Percentiles rank a stretch among this genome's conserved stretches.
Evolutionary conservation across 441 rosid species (phyloP).

Genomic region (Pelargonium citronellum): DNA sequence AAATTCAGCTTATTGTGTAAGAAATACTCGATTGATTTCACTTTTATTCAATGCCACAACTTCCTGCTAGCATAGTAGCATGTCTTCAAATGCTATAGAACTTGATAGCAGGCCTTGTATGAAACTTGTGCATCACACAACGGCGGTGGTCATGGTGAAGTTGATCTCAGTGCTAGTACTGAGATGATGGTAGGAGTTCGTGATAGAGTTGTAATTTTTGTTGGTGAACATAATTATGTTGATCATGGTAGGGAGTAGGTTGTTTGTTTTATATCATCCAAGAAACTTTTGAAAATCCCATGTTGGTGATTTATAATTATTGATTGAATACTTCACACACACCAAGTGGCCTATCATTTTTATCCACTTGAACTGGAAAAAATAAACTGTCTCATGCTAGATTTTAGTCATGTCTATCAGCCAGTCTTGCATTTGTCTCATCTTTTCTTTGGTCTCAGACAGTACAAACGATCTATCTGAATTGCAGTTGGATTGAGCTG

Average conservation of each 20-base stretch:
- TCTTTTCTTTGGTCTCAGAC: neutral
- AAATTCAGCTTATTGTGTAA: neutral
- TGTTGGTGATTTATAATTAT: neutral
- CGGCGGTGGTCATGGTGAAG: neutral
- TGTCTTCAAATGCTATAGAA: neutral
- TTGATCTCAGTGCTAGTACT: neutral
- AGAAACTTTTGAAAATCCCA: neutral
- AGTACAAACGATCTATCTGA: slow-evolving; percentile 1
- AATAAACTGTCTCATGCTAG: neutral
- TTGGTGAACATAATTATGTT: neutral
- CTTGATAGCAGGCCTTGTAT: neutral
- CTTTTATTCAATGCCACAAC: neutral
- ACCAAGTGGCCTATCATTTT: neutral
- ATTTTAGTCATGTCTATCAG: neutral
- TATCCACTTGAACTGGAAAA: neutral
- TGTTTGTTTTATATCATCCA: neutral
- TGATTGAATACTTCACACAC: neutral
- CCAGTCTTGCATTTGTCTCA: neutral
- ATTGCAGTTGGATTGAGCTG: slow-evolving; percentile 16
- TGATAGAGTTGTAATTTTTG: neutral
- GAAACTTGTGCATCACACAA: neutral
- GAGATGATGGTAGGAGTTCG: neutral
- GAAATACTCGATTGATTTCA: slow-evolving; percentile 8
- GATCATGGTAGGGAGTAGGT: neutral
- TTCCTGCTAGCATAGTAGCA: neutral